These are phyloP conservation scores for Cucurbita ficifolia DNA, from an alignment of 306 rosid genomes.

Conservation along the genomic window DNA sequence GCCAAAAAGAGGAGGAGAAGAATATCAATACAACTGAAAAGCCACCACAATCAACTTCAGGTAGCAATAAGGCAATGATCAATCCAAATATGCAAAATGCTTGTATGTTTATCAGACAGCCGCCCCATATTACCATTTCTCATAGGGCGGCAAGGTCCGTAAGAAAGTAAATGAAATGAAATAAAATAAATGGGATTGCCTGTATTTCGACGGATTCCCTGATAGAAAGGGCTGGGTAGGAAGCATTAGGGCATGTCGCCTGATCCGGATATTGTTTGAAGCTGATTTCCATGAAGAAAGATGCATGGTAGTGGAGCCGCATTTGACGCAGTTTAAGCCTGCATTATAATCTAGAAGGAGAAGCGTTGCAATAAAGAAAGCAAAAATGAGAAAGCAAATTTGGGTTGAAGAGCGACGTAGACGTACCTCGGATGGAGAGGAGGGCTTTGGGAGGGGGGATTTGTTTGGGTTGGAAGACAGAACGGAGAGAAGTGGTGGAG, in stretches of 20 bases:
- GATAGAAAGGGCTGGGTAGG: conserved; percentile 20
- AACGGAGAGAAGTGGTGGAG: conserved; percentile 27
- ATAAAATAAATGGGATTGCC: conserved; percentile 21
- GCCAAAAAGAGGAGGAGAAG: not conserved
- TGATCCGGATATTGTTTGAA: conserved; percentile 30
- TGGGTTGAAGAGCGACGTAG: no score
- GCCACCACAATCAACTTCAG: not conserved
- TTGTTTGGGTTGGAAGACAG: conserved; percentile 25
- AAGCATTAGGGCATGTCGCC: conserved; percentile 13
- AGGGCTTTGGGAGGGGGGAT: conserved; percentile 12
- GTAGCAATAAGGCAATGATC: not conserved
- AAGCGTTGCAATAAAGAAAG: no score
- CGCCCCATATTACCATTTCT: no score
- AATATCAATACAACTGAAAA: not conserved
- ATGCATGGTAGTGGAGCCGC: conserved; percentile 8
- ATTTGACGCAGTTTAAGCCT: not conserved
- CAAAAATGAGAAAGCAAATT: no score
- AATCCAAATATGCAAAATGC: not conserved
- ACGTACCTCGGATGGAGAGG: not conserved
- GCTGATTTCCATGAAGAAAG: conserved; percentile 37
- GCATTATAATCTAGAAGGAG: conserved; percentile 6
- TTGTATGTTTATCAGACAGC: not conserved
- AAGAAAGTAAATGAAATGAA: not conserved
- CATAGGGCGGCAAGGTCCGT: not conserved
- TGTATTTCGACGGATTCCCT: conserved; percentile 17